A percentile compares a stretch with the other conserved stretches of the same genome.
phyloP scores from a whole-genome alignment of 2,329 filamentous ascomycete species.

The Coniochaeta prunicola region DNA sequence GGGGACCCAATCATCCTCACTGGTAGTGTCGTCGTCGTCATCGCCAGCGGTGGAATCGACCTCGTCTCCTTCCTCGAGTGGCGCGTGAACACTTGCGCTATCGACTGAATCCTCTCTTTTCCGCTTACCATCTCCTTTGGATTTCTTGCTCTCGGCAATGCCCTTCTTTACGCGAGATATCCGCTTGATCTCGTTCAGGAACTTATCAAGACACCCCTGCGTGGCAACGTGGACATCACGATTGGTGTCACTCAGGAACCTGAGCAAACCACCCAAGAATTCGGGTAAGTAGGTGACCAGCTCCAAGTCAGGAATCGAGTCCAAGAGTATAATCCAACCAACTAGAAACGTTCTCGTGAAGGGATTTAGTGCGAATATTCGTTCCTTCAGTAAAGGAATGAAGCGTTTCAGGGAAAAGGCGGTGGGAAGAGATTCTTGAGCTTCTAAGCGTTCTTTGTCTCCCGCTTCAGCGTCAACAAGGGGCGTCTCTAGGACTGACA shows the following conservation, averaged over 20 bases:
- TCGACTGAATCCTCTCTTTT: constrained; percentile 67
- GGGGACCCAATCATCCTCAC: constrained; percentile 92
- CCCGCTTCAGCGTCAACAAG: constrained; percentile 34
- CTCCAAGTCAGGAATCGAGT: constrained; percentile 94
- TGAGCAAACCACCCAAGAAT: constrained; percentile 82
- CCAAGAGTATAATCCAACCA: constrained; percentile 88
- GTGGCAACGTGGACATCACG: constrained; percentile 92
- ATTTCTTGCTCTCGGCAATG: constrained; percentile 77
- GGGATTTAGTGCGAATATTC: constrained; percentile 89
- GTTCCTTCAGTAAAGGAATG: constrained; percentile 86
- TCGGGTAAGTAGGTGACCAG: constrained; percentile 88
- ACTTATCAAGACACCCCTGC: constrained; percentile 80
- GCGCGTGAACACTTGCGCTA: constrained; percentile 51
- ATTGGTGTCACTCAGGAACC: constrained; percentile 87
- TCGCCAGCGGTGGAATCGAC: constrained; percentile 49
- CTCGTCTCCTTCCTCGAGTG: constrained; percentile 53
- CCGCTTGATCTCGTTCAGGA: constrained; percentile 87
- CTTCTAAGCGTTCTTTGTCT: constrained; percentile 35
- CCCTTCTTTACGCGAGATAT: constrained; percentile 91
- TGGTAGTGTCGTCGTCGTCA: constrained; percentile 53
- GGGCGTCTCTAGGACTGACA: constrained; percentile 70
- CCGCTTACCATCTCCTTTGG: constrained; percentile 57
- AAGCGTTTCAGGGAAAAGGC: constrained; percentile 89
- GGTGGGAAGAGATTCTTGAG: constrained; percentile 54
- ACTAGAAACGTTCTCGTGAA: constrained; percentile 94